phyloP scores from a whole-genome alignment of 331 rosid species.

The Quercus lobata region DNA sequence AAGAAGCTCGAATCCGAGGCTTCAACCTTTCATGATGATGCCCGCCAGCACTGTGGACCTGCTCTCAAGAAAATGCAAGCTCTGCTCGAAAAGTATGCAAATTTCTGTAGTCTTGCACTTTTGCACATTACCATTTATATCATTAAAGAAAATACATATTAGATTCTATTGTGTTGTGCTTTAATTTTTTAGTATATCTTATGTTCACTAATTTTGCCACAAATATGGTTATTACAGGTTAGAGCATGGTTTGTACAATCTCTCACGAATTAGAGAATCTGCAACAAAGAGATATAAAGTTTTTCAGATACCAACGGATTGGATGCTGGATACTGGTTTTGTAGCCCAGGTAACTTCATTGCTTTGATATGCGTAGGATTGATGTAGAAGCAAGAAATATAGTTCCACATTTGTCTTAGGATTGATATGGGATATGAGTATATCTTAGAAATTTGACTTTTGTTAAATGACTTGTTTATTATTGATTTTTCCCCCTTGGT shows the following conservation, averaged over 20 bases:
- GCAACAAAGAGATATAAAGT: constrained; percentile 76
- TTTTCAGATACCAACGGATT: constrained; percentile 79
- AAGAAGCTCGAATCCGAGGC: constrained; percentile 91
- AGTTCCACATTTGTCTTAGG: background rate
- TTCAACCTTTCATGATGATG: constrained; percentile 64
- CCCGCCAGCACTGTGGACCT: constrained; percentile 76
- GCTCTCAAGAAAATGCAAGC: constrained; percentile 97
- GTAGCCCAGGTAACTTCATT: constrained; percentile 69
- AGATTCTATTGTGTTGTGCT: background rate
- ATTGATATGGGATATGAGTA: too few relatives aligned
- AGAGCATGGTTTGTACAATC: constrained; percentile 87
- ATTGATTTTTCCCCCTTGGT: too few relatives aligned
- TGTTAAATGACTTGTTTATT: too few relatives aligned
- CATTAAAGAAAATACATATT: background rate
- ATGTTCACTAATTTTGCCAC: background rate
- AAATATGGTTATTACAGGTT: constrained; percentile 44
- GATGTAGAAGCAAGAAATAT: background rate
- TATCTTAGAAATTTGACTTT: too few relatives aligned
- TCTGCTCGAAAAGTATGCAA: constrained; percentile 69
- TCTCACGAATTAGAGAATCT: constrained; percentile 86
- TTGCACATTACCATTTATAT: too few relatives aligned
- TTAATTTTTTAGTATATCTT: too few relatives aligned
- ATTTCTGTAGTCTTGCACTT: background rate
- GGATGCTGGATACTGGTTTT: constrained; percentile 88
- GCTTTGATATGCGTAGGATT: background rate